A percentile compares a stretch with the other conserved stretches of the same genome.
These are phyloP conservation scores for Jatropha multifida DNA, from an alignment of 441 rosid species.

Conservation along the genomic window DNA sequence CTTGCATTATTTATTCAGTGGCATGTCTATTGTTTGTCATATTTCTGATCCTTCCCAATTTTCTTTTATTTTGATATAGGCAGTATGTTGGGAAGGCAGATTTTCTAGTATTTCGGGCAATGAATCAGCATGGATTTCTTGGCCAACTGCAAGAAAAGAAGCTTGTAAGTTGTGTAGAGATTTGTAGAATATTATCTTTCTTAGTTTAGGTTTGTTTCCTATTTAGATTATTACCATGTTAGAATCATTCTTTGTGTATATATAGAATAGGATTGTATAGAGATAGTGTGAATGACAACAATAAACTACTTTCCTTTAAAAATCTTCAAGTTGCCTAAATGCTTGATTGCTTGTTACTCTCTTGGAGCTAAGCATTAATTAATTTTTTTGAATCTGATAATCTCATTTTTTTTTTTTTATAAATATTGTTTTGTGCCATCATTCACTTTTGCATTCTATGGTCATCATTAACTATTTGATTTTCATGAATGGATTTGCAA, in stretches of 20 bases:
- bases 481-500: conserved; percentile 1
- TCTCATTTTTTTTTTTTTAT: background rate
- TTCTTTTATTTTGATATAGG: conserved; percentile 40
- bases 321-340: conserved; percentile 10
- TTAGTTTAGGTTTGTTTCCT: too few relatives aligned
- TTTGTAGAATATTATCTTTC: too few relatives aligned
- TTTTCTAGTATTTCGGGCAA: conserved; percentile 92
- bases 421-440: background rate
- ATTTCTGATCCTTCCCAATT: conserved; percentile 2
- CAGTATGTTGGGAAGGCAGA: conserved; percentile 97
- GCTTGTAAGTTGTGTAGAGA: conserved; percentile 59
- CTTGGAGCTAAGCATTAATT: background rate
- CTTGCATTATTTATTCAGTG: conserved; percentile 15
- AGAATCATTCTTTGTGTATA: too few relatives aligned
- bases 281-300: too few relatives aligned
- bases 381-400: background rate
- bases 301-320: too few relatives aligned
- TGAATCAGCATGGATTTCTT: conserved; percentile 96
- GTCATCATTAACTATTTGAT: background rate
- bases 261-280: too few relatives aligned
- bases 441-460: background rate
- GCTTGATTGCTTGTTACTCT: conserved; percentile 21
- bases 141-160: conserved; percentile 97
- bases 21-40: conserved; percentile 5
- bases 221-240: too few relatives aligned